These are phyloP conservation scores for Pythium utonaiense DNA, from an alignment of 352 stramenopile genomes.

Conservation along the genomic window DNA sequence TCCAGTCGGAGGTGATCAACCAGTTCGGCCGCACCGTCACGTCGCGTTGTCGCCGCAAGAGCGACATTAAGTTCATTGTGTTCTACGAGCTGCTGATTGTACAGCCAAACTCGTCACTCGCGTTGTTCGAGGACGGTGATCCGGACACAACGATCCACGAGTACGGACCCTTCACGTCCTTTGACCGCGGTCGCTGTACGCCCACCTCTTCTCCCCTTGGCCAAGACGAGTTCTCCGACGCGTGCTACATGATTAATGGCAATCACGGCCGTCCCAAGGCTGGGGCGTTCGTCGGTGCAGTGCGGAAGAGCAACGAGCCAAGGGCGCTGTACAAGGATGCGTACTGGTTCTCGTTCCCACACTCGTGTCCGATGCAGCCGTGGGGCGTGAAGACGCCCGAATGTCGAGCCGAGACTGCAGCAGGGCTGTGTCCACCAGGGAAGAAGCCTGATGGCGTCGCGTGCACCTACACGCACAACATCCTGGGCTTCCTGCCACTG, in stretches of 20 bases:
- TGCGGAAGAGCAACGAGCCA: conserved; percentile 32
- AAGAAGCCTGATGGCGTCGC: conserved; percentile 27
- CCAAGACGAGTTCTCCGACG: conserved; percentile 36
- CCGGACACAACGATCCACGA: conserved; percentile 23
- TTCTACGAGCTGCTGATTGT: conserved; percentile 72
- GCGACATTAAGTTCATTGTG: conserved; percentile 56
- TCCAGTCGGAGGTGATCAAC: conserved; percentile 32
- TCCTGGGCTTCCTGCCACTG: conserved; percentile 30
- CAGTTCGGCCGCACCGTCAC: conserved; percentile 11
- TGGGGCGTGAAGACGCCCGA: conserved; percentile 24
- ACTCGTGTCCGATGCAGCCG: conserved; percentile 43
- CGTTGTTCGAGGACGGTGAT: conserved; percentile 51
- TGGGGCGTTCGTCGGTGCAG: conserved; percentile 58
- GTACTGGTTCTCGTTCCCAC: conserved; percentile 70
- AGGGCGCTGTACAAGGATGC: conserved; percentile 45
- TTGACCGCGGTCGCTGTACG: conserved; percentile 65
- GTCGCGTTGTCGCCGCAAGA: conserved; percentile 41
- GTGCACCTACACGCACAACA: conserved; percentile 30
- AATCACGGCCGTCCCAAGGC: conserved; percentile 53
- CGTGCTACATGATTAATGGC: conserved; percentile 69
- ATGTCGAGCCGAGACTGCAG: conserved; percentile 13
- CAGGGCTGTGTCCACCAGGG: conserved; percentile 24
- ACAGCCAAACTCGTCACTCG: conserved; percentile 58
- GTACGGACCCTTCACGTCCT: conserved; percentile 65
- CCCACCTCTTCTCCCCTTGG: conserved; percentile 16